Base-by-base conservation (phyloP, 2,329 filamentous ascomycete genomes). In the Cordyceps militaris region DNA sequence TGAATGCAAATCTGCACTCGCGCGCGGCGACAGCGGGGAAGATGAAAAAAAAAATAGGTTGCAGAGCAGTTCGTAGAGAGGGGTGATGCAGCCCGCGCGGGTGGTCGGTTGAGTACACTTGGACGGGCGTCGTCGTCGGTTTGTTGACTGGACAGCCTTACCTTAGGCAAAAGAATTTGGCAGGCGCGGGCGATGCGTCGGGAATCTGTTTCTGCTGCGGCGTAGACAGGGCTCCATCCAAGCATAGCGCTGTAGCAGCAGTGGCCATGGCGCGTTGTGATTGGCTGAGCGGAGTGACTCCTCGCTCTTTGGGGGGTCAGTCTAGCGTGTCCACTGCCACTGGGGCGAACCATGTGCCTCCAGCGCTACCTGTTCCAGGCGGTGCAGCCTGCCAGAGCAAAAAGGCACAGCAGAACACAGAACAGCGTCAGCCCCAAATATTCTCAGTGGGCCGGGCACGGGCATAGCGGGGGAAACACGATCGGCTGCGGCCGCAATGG, bases 221-320 rank as follows among this genome's bases (percentile, higher is more conserved):
- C 48, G 26, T 19, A 34, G 21, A n/a, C 28, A n/a, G n/a, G n/a
- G n/a, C n/a, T n/a, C n/a, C n/a, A n/a, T n/a, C n/a, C n/a, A n/a
- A n/a, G n/a, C n/a, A n/a, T n/a, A 46, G 40, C 48, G 58, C 53
- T 53, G 57, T 58, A 60, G 59, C 56, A 60, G 60, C 47, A 52
- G 62, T 58, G 52, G 49, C 55, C 61, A 60, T 21, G 54, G 57
- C 60, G 62, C 52, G 53, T 30, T 54, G 50, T 64, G 60, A 66
- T 66, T 66, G 64, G 64, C 58, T 48, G 49, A 32, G 16, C n/a
- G 58, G 55, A 32, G 43, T 44, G 55, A 46, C 52, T 57, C 59
- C 55, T 21, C n/a, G 19, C 21, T 16, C 10, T 19, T 19, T 42
- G 48, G 48, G 23, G 46, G 16, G 16, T 9, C 1, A n/a, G n/a